Evolutionary conservation across 106 monocot species (phyloP), one percentile per base, ranked within the genome.

Genomic region (Acanthochlamys bracteata): DNA sequence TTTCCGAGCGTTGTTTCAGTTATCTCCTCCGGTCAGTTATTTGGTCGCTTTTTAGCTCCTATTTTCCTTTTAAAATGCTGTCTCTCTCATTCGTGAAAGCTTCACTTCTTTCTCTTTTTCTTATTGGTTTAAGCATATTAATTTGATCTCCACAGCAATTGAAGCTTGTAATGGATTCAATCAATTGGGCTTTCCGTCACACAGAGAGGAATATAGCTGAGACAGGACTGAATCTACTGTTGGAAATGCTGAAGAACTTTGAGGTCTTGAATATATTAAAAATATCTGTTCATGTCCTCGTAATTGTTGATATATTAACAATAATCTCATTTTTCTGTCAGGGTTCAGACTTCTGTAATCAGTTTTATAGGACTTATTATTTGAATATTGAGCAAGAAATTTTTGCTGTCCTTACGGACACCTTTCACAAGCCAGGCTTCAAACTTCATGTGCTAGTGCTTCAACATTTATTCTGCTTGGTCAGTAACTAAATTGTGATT

Each of bases 121-220:
- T 26, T 2, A 26, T 47, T 53, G 17, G 53, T 67, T n/a, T n/a
- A 53, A 11, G 6, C 56, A 43, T 43, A 43, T 43, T 13, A 43
- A 43, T 43, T 43, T 43, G 7, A 7, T 13, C 13, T 49, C 15
- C 40, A 7, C 82, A 96, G 96, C 96, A 96, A 96, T 67, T 96
- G 65, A 88, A 91, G 41, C 82, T 96, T 43, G 88, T 96, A 1
- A 88, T 96, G 82, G 91, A 96, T 70, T 96, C 96, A 4, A 87
- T 96, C 68, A 91, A 78, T 57, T 96, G 96, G 96, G 96, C 96
- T 57, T 96, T 91, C 63, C 83, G 96, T 51, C 96, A 96, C 66
- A 96, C 96, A 10, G 96, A 96, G 82, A 88, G 96, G 68, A 96
- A 96, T 58, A 96, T 96, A 67, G 96, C 96, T 21, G 96, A 96